Evolutionary conservation across 805 yeast species (phyloP), one percentile per base, ranked within the genome.

Genomic region (Candida germanica): DNA sequence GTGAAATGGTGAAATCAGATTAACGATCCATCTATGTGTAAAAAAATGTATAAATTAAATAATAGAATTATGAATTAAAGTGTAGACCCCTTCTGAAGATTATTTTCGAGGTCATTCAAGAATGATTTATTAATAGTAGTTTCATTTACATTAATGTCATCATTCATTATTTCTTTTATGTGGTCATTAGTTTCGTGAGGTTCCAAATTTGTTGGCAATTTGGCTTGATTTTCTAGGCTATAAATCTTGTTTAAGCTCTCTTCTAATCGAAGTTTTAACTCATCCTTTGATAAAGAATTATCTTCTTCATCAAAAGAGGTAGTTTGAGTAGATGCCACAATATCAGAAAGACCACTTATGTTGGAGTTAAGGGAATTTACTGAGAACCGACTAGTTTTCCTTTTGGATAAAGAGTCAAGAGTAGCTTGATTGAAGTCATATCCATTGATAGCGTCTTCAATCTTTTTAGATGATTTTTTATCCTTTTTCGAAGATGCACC

Each of bases 321-420:
- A 49, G 44, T 73, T 47, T 49, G 71, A 55, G 59, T 69, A 48
- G 64, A 75, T 69, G 50, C 72, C 52, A 34, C 72, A 46, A 33
- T 73, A 63, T 43, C 80, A 58, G 58, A 77, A 50, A 42, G 57
- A 58, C 60, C 83, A 61, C 53, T 69, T 47, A 38, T 55, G 49
- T 41, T 84, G 39, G 59, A 83, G 58, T 48, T 72, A 66, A 42
- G 68, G 37, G 54, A 83, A 51, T 33, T 74, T 66, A 64, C 43
- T 6, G 86, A 75, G 39, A 74, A 79, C 30, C 80, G 73, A 38
- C 76, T 81, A 4, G 12, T 73, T 19, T 39, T 39, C 13, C 39
- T 34, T 27, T 43, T 54, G 1, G 68, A 61, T 25, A 66, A 46
- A 12, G 62, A 56, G 26, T 66, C 71, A 6, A 65, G 48, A 3